Percentiles rank a stretch among this genome's conserved stretches.
phyloP scores from a whole-genome alignment of 257 asterid genomes.

The Phtheirospermum japonicum region DNA sequence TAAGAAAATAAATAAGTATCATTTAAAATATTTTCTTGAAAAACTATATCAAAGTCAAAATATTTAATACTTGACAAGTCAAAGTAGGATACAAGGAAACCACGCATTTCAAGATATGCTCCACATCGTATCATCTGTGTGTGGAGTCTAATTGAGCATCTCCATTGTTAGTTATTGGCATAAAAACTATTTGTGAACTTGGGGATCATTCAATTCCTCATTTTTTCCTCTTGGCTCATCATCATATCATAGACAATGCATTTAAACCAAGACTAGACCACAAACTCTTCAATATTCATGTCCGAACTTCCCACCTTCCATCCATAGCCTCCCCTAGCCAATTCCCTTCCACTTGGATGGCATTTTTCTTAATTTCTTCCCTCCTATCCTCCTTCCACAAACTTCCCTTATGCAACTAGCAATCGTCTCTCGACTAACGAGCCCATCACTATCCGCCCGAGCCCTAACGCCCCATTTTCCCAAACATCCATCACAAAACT shows the following conservation, averaged over 20 bases:
- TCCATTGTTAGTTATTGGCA: too few species aligned
- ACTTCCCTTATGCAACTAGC: conserved; percentile 31
- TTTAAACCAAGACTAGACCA: conserved; percentile 11
- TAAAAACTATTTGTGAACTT: too few species aligned
- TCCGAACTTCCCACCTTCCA: conserved; percentile 43
- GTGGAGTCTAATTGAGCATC: too few species aligned
- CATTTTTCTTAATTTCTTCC: conserved; percentile 31
- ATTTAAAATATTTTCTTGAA: too few species aligned
- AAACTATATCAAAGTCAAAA: too few species aligned
- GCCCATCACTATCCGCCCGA: conserved; percentile 11
- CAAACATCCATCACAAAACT: conserved; percentile 34
- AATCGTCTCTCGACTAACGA: conserved; percentile 29
- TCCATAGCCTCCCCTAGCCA: conserved; percentile 31
- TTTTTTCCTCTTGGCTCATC: too few species aligned
- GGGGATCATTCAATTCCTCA: too few species aligned
- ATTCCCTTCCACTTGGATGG: conserved; percentile 33
- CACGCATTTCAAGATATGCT: too few species aligned
- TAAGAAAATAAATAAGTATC: too few species aligned
- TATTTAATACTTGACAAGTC: too few species aligned
- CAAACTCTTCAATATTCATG: conserved; percentile 31
- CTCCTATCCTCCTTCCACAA: conserved; percentile 31
- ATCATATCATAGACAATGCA: neutral
- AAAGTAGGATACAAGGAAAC: too few species aligned
- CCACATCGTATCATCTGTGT: too few species aligned
- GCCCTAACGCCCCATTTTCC: conserved; percentile 36